Evolutionary conservation across 257 asterid species (phyloP), one percentile per base, ranked within the genome.

Genomic region (Agastache rugosa): DNA sequence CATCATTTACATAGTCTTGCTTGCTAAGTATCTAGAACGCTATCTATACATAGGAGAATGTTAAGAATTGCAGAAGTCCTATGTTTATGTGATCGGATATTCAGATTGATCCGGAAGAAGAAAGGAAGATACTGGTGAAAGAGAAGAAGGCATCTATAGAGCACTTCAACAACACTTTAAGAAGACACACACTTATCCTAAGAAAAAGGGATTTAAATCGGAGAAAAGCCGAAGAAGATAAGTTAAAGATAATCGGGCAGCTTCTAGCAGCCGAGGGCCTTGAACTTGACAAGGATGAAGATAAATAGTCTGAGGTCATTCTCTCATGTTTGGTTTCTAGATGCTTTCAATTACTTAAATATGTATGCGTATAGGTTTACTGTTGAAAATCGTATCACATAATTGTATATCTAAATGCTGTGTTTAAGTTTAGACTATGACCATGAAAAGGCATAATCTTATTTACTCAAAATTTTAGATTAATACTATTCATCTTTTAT

Each of bases 191-290:
- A 0, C 98, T 90, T 22, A 93, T 95, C 60, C 82, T 95, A 16
- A 81, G 80, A 83, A 95, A 92, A 77, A 83, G 96, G 85, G 97
- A 90, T 42, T 37, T 92, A 74, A 85, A 88, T 90, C 80, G 96
- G 35, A 87, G 74, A 78, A 95, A 90, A 60, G 90, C 96, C 15
- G 96, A 88, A 82, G 96, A 92, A 74, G 98, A 92, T 41, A 85
- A 84, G 91, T 85, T 77, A 73, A 85, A 55, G 75, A 45, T 87
- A 70, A 84, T 95, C 16, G 81, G 84, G 75, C 89, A 81, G 87
- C 98, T 92, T 76, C 86, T 95, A 29, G 97, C 93, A 75, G 96
- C 93, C 41, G 99, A 95, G 87, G 99, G 97, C 67, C 96, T 92
- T 53, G 98, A 95, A 83, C 97, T 92, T 34, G 98, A 74, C 16